These are phyloP conservation scores for Nissolia schottii DNA, from an alignment of 306 rosid species.

Conservation along the genomic window DNA sequence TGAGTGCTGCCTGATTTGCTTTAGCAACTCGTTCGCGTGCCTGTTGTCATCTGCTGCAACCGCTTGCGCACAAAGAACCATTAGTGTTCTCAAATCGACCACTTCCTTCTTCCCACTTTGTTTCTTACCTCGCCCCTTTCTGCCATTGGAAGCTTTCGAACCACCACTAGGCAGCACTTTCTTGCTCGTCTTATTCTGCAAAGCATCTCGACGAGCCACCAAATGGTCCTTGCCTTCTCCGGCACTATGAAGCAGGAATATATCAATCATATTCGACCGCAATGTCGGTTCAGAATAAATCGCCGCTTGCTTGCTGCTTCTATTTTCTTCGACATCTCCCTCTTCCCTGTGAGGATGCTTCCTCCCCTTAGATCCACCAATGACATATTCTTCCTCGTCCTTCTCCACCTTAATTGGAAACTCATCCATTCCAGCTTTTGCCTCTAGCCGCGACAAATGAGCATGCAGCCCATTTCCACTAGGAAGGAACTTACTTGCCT, in stretches of 20 bases:
- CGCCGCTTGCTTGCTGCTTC: constrained; percentile 78
- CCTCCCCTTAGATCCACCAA: constrained; percentile 44
- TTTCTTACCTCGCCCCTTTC: constrained; percentile 72
- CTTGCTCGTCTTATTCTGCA: constrained; percentile 43
- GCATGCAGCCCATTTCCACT: constrained; percentile 45
- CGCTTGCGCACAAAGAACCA: constrained; percentile 80
- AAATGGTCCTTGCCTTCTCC: constrained; percentile 46
- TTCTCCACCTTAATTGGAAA: constrained; percentile 45
- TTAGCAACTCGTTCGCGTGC: constrained; percentile 63
- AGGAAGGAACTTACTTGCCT: constrained; percentile 81
- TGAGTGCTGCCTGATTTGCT: constrained; percentile 68
- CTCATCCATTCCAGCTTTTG: constrained; percentile 24
- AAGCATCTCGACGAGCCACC: constrained; percentile 47
- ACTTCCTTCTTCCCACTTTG: constrained; percentile 60
- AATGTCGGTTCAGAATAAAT: constrained; percentile 53
- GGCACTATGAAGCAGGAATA: constrained; percentile 48
- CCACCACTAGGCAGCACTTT: constrained; percentile 35
- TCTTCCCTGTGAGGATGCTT: constrained; percentile 50
- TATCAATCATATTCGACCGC: constrained; percentile 58
- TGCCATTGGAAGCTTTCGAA: constrained; percentile 35
- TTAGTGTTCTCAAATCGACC: constrained; percentile 80
- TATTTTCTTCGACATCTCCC: constrained; percentile 53
- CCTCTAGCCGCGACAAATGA: constrained; percentile 15
- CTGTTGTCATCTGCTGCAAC: constrained; percentile 87
- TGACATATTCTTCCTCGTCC: constrained; percentile 28